A percentile compares a stretch with the other conserved stretches of the same genome.
These are phyloP conservation scores for Urostyla sp. DNA, from an alignment of 73 alveolate genomes.

Conservation along the genomic window DNA sequence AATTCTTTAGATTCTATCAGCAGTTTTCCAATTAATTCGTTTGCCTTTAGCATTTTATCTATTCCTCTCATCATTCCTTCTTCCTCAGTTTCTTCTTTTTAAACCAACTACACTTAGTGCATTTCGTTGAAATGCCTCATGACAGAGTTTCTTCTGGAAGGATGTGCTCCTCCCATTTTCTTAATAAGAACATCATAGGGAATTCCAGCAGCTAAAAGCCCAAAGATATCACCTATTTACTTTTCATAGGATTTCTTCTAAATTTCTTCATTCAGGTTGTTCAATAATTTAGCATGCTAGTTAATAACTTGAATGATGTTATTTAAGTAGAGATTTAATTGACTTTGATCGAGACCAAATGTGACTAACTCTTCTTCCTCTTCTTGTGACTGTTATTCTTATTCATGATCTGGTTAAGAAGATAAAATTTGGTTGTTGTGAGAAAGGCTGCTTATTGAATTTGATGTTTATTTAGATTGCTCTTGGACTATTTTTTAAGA, in stretches of 20 bases:
- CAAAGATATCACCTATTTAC: slow-evolving; percentile 37
- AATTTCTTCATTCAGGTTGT: slow-evolving; percentile 51
- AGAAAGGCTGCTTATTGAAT: too few relatives aligned
- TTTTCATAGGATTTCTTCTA: slow-evolving; percentile 33
- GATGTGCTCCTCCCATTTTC: slow-evolving; percentile 39
- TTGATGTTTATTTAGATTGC: too few relatives aligned
- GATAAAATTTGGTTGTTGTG: too few relatives aligned
- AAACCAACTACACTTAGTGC: background rate
- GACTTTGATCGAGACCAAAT: slow-evolving; percentile 9
- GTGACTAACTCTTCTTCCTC: slow-evolving; percentile 46
- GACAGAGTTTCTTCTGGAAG: slow-evolving; percentile 49
- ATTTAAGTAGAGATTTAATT: slow-evolving; percentile 43
- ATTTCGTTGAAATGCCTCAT: too few relatives aligned
- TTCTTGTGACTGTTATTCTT: background rate
- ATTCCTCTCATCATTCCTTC: too few relatives aligned
- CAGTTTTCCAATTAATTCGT: slow-evolving; percentile 38
- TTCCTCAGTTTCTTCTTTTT: background rate
- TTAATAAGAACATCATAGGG: slow-evolving; percentile 35
- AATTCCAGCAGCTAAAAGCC: slow-evolving; percentile 27
- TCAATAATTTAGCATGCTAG: slow-evolving; percentile 66
- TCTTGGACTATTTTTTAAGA: too few relatives aligned
- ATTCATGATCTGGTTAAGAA: background rate
- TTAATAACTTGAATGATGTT: slow-evolving; percentile 60
- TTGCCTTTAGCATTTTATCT: too few relatives aligned
- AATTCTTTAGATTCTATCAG: slow-evolving; percentile 43